Conservation (phyloP, 768 basidiomycete species). For the Rubroboletus pulcherrimus region DNA sequence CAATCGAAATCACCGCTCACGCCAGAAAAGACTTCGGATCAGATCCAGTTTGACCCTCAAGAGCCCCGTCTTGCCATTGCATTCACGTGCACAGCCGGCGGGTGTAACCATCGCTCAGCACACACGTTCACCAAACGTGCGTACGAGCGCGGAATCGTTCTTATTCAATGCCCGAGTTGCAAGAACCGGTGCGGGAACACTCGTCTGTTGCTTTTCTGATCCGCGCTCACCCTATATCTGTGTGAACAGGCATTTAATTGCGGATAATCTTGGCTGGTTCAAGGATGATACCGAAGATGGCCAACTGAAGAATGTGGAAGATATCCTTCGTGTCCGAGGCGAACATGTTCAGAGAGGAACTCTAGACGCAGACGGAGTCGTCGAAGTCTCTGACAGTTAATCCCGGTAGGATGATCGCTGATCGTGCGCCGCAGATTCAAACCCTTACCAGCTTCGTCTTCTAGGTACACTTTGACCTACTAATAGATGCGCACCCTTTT, state of each 20-base stretch:
- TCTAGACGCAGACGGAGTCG: slow-evolving; percentile 44
- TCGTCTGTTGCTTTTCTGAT: background rate
- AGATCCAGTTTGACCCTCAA: slow-evolving; percentile 34
- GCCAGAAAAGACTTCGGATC: background rate
- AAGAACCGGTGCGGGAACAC: slow-evolving; percentile 64
- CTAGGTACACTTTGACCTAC: background rate
- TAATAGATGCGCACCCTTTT: background rate
- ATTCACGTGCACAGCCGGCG: slow-evolving; percentile 80
- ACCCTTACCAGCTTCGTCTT: background rate
- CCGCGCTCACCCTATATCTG: background rate
- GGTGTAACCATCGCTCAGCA: slow-evolving; percentile 75
- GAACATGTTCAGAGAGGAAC: slow-evolving; percentile 62
- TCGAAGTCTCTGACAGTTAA: slow-evolving; percentile 47
- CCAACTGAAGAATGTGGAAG: slow-evolving; percentile 75
- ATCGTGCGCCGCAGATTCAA: background rate
- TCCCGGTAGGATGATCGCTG: slow-evolving; percentile 4
- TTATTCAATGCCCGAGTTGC: slow-evolving; percentile 89
- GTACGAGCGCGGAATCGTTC: slow-evolving; percentile 85
- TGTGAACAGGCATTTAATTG: slow-evolving; percentile 67
- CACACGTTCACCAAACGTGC: slow-evolving; percentile 84
- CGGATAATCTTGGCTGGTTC: slow-evolving; percentile 92
- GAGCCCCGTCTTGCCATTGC: slow-evolving; percentile 71
- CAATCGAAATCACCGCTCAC: background rate
- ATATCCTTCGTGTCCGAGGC: slow-evolving; percentile 72
- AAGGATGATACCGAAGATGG: slow-evolving; percentile 75